A percentile compares a stretch with the other conserved stretches of the same genome.
These are phyloP conservation scores for Fusarium chuoi DNA, from an alignment of 2,329 filamentous ascomycete genomes.

Conservation along the genomic window DNA sequence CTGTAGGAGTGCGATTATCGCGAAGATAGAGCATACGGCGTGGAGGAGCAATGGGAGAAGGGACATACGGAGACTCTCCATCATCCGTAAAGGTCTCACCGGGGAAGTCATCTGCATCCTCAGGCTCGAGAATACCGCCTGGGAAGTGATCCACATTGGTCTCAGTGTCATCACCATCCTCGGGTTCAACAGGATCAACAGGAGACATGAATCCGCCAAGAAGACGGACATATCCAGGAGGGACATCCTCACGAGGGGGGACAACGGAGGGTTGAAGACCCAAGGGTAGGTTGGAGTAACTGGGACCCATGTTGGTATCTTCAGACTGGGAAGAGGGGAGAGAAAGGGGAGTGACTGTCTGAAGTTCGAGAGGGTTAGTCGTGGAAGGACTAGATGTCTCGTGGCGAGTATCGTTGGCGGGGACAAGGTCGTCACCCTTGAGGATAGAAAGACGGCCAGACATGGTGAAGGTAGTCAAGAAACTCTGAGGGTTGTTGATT, in stretches of 20 bases:
- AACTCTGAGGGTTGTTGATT: neutral
- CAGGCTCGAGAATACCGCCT: neutral
- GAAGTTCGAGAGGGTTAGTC: neutral
- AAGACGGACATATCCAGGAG: neutral
- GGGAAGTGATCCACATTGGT: neutral
- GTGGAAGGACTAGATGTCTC: neutral
- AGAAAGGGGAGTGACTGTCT: neutral
- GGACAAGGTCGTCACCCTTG: neutral
- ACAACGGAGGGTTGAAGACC: neutral
- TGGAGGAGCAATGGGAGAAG: neutral
- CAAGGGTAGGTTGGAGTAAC: neutral
- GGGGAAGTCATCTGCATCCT: neutral
- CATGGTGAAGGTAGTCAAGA: neutral
- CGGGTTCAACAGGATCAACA: neutral
- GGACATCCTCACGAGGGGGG: neutral
- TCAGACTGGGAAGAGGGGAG: neutral
- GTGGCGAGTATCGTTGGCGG: too few relatives aligned
- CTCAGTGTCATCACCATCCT: neutral
- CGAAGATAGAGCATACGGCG: neutral
- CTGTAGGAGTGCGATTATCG: too few relatives aligned
- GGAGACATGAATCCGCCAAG: neutral
- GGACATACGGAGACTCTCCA: neutral
- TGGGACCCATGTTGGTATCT: rapidly evolving
- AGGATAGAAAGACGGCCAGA: neutral
- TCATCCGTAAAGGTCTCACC: neutral